Base-by-base conservation (phyloP, 2,329 filamentous ascomycete species). In the Thielaviopsis euricoi region DNA sequence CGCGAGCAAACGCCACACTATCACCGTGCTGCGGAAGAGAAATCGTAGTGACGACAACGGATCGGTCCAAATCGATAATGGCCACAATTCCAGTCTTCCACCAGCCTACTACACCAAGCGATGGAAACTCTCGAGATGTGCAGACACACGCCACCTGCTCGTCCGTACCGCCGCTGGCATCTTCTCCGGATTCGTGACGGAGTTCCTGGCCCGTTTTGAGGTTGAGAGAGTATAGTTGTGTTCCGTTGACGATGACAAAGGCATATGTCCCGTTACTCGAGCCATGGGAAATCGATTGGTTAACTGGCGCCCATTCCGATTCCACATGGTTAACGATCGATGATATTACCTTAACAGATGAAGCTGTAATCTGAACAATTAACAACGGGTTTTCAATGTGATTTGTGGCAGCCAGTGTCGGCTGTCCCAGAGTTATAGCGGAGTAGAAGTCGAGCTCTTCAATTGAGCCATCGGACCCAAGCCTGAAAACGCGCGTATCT, bases 141-240 rank as follows among this genome's bases (percentile, higher is more conserved):
- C 91, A 83, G 10, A 97, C 76, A 64, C 90, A 95, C 2, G 93
- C 87, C 37, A 97, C 80, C 67, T 97, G 89, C 62, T 89, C 86
- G 15, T 51, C 50, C n/a, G 23, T 52, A 21, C 60, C 57, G 3
- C 60, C 61, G 21, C 72, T 1, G 76, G 75, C 55, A 88, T 79
- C 5, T 80, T 73, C 65, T 85, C 84, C 60, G 80, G 72, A 5
- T 75, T 74, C 4, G 79, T 72, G 22, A 75, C 71, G 6, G 94
- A 70, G 33, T 81, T 76, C 22, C 78, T 70, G 37, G 3, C 37
- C 37, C 37, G 37, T 43, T 1, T 70, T 67, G 2, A 90, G 71
- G 62, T 82, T 77, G 52, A 97, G 73, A 5, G 86, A 84, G 2
- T 88, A 75, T 1, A 95, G 71, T 1, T 75, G 74, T n/a, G 79